These are phyloP conservation scores for Crotalaria pallida DNA, from an alignment of 306 rosid genomes.

Conservation along the genomic window DNA sequence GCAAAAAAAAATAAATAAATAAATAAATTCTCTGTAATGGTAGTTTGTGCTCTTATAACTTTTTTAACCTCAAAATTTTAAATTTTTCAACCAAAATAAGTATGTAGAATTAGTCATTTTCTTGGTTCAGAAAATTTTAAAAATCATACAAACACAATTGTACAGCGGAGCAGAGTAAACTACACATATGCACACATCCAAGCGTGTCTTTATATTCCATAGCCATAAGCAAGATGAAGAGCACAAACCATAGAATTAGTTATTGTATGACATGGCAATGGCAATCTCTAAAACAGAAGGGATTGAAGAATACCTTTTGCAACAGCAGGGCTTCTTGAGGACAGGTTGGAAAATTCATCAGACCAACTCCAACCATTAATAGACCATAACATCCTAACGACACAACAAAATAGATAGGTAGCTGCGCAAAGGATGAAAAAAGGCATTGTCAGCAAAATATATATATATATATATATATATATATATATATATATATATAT, in stretches of 20 bases:
- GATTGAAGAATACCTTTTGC: slow-evolving; percentile 50
- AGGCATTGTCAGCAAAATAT: slow-evolving; percentile 15
- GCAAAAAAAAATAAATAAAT: too few species aligned
- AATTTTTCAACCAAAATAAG: neutral
- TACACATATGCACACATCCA: neutral
- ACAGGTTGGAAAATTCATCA: slow-evolving; percentile 80
- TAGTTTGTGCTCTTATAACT: neutral
- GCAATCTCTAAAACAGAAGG: neutral
- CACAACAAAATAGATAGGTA: slow-evolving; percentile 70
- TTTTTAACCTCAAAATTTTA: neutral
- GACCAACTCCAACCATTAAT: slow-evolving; percentile 90
- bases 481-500: neutral
- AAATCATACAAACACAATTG: neutral
- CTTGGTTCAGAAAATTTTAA: neutral
- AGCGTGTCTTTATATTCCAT: neutral
- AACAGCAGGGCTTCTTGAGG: slow-evolving; percentile 69
- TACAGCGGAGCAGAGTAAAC: neutral
- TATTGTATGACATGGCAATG: neutral
- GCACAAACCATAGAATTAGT: neutral
- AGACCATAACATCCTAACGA: slow-evolving; percentile 91
- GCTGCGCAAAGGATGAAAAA: slow-evolving; percentile 41
- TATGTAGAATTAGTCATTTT: neutral
- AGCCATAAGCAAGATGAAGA: neutral
- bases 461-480: neutral
- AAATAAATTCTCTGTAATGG: neutral